Conservation (phyloP, 2,329 filamentous ascomycete genomes). For the Aspergillus tamarii region DNA sequence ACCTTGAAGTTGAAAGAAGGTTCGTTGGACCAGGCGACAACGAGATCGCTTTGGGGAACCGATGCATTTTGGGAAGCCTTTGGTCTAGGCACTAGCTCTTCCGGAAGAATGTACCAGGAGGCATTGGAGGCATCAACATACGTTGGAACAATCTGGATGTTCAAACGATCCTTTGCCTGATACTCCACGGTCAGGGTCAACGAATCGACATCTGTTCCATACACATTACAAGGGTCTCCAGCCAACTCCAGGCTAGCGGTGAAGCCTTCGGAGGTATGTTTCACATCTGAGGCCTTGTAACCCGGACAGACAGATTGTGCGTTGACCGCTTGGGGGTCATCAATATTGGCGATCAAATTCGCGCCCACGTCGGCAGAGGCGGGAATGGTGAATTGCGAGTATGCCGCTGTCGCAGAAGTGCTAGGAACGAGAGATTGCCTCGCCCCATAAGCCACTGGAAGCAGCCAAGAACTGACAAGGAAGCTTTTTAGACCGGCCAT, state of each 20-base stretch:
- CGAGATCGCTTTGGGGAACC: slow-evolving; percentile 46
- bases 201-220: slow-evolving; percentile 72
- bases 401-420: slow-evolving; percentile 23
- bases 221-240: slow-evolving; percentile 68
- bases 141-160: slow-evolving; percentile 70
- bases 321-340: slow-evolving; percentile 65
- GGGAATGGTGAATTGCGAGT: slow-evolving; percentile 51
- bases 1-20: slow-evolving; percentile 61
- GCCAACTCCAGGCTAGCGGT: slow-evolving; percentile 57
- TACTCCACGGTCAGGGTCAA: slow-evolving; percentile 71
- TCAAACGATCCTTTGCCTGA: slow-evolving; percentile 66
- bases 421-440: slow-evolving; percentile 18
- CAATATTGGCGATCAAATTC: slow-evolving; percentile 63
- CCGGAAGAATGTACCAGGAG: slow-evolving; percentile 69
- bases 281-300: slow-evolving; percentile 58
- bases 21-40: slow-evolving; percentile 60
- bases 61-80: slow-evolving; percentile 47
- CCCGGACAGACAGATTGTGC: slow-evolving; percentile 66
- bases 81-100: slow-evolving; percentile 64
- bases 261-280: slow-evolving; percentile 51
- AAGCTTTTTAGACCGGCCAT: slow-evolving; percentile 31
- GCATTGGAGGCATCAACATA: slow-evolving; percentile 64
- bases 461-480: slow-evolving; percentile 28
- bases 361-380: slow-evolving; percentile 50
- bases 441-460: slow-evolving; percentile 29